Base-by-base conservation (phyloP, 2,329 filamentous ascomycete species). In the Pseudogymnoascus sp. region DNA sequence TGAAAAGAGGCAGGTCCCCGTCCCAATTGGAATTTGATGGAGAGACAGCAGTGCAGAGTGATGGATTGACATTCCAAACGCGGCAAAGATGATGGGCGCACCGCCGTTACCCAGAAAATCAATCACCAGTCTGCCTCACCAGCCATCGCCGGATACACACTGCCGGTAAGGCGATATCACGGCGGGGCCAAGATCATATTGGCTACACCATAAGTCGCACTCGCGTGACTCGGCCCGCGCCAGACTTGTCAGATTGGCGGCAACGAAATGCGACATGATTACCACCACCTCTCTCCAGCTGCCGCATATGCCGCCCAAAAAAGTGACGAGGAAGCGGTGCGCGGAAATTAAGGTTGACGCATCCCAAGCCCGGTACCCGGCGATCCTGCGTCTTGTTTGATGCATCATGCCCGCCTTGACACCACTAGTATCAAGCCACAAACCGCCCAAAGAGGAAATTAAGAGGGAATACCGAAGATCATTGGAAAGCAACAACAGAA, bases 361-460 rank as follows among this genome's bases (percentile, higher is more conserved):
- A 33, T 57, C 50, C 50, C 50, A 57, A 57, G 50, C 50, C 21
- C 17, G 28, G n/a, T 57, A 57, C 50, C 28, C 13, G 50, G 28
- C 50, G 50, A 33, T 19, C 28, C n/a, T 57, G n/a, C 50, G 17
- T 10, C n/a, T 13, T 17, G 47, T 31, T 19, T 17, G n/a, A 21
- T 57, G 50, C 28, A 13, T 19, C 28, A 19, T 57, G 9, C 26
- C 17, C 26, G 47, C 50, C 26, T 57, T 57, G 50, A 57, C 13
- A 53, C 47, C 47, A 53, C 47, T 53, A 57, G 50, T 1, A 57
- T 19, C 50, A 33, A 33, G 50, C 50, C 50, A 57, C 47, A 28
- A 57, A 33, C n/a, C 50, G 50, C 50, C 50, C 50, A 57, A 57
- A 57, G 28, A 57, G 50, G 50, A 57, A 57, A 57, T 57, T 57